phyloP scores from a whole-genome alignment of 164 flowering plant species.

The Liquidambar formosana region DNA sequence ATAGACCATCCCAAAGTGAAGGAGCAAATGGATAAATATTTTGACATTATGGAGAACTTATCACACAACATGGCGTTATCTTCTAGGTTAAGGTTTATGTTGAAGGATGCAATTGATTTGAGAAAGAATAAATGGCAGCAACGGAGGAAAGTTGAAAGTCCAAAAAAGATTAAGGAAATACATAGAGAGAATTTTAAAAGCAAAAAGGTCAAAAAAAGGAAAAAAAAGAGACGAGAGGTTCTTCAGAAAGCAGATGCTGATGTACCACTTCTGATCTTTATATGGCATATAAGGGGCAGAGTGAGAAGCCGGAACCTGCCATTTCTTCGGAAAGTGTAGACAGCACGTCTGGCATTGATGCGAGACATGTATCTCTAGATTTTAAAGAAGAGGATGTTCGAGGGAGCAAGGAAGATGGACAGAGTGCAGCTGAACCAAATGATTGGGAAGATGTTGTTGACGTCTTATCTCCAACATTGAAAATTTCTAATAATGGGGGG shows the following conservation, averaged over 20 bases:
- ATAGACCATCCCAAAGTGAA: constrained; percentile 85
- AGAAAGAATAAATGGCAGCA: constrained; percentile 95
- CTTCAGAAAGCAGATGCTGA: constrained; percentile 87
- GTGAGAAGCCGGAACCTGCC: constrained; percentile 56
- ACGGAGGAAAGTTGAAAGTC: constrained; percentile 95
- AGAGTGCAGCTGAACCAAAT: constrained; percentile 61
- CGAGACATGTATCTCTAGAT: constrained; percentile 31
- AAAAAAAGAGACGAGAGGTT: constrained; percentile 58
- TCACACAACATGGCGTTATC: constrained; percentile 78
- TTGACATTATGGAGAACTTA: constrained; percentile 61
- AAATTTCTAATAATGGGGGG: constrained; percentile 33
- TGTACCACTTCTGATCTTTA: constrained; percentile 76
- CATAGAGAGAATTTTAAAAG: constrained; percentile 67
- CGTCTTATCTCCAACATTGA: constrained; percentile 57
- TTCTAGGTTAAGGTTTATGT: constrained; percentile 91
- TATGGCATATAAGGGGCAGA: constrained; percentile 82
- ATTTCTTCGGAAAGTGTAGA: constrained; percentile 30
- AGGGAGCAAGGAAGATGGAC: constrained; percentile 24
- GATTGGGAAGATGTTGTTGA: constrained; percentile 98
- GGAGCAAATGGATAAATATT: constrained; percentile 81
- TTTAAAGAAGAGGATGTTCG: constrained; percentile 25
- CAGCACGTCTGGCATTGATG: constrained; percentile 17
- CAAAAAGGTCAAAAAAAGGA: constrained; percentile 74
- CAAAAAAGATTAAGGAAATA: constrained; percentile 95
- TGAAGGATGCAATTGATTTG: constrained; percentile 88